These are phyloP conservation scores for Sphaerostilbella broomeana DNA, from an alignment of 2,329 filamentous ascomycete genomes.

Conservation along the genomic window DNA sequence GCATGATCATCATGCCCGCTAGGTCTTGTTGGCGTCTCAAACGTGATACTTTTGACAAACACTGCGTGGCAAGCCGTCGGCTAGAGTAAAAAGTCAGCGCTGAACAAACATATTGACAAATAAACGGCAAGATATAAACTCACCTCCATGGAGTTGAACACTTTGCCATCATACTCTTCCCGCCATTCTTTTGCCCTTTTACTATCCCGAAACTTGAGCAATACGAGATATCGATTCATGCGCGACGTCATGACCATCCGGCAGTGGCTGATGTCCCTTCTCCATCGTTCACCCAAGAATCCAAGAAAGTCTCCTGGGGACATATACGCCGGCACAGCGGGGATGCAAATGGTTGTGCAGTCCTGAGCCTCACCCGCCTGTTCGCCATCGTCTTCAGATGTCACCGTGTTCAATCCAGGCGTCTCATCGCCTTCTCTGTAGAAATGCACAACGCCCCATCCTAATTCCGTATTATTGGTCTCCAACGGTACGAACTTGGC, in stretches of 20 bases:
- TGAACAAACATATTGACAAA: background rate
- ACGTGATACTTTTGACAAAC: constrained; percentile 86
- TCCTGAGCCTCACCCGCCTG: constrained; percentile 42
- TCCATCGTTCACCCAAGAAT: constrained; percentile 83
- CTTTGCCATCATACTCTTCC: constrained; percentile 81
- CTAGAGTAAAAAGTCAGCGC: constrained; percentile 27
- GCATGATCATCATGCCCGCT: constrained; percentile 51
- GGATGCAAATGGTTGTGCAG: constrained; percentile 84
- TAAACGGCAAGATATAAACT: constrained; percentile 13
- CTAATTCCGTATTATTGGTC: constrained; percentile 66
- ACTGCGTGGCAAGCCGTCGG: constrained; percentile 93
- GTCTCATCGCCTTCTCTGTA: constrained; percentile 81
- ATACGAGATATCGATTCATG: constrained; percentile 87
- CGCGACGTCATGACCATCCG: constrained; percentile 85
- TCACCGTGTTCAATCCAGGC: constrained; percentile 39
- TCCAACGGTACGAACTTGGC: constrained; percentile 69
- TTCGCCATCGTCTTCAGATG: constrained; percentile 21
- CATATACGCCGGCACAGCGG: constrained; percentile 91
- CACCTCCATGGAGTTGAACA: constrained; percentile 89
- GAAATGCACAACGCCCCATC: constrained; percentile 90
- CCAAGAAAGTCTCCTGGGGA: constrained; percentile 85
- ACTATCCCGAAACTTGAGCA: constrained; percentile 84
- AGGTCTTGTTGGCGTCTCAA: constrained; percentile 55
- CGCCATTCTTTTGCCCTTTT: constrained; percentile 73
- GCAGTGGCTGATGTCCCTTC: constrained; percentile 84